Base-by-base conservation (phyloP, 441 rosid genomes). In the Populus hybrid region DNA sequence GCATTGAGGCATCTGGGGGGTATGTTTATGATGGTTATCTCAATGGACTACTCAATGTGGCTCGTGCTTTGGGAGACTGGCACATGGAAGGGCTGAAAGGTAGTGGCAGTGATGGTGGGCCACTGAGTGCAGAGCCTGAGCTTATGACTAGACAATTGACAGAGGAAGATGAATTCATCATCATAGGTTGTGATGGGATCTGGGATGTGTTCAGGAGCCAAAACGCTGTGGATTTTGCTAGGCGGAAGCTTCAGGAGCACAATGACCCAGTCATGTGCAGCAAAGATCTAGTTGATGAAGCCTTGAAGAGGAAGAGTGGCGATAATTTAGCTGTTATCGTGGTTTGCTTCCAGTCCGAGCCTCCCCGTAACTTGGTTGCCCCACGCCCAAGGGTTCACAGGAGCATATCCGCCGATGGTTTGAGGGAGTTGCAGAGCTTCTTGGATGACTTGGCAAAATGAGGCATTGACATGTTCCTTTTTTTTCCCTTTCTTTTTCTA, bases 141-240 rank as follows among this genome's bases (percentile, higher is more conserved):
- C 79, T 93, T 50, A 88, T 88, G 84, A 83, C 88, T 28, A 81
- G 72, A 9, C 81, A 83, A 74, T 87, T 93, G 69, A 89, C 88
- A 0, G 87, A 86, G 70, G 95, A 93, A 45, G 98, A 94, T 38
- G 98, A 93, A 82, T 94, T 94, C 82, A 92, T 94, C 73, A 87
- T 93, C 73, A 87, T 94, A 4, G 98, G 95, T 6, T 90, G 94
- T 50, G 97, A 94, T 67, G 97, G 97, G 42, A 86, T 93, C 20
- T 94, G 97, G 98, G 98, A 94, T 71, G 97, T 93, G 72, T 94
- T 94, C 72, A 79, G 84, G 81, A 91, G 95, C 87, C 93, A 94
- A 83, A 93, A 94, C 81, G 97, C 97, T 6, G 88, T 94, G 61
- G 97, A 94, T 85, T 94, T 94, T 65, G 97, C 97, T n/a, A 84